phyloP scores from a whole-genome alignment of 73 alveolate species.

The Paramecium octaurelia region DNA sequence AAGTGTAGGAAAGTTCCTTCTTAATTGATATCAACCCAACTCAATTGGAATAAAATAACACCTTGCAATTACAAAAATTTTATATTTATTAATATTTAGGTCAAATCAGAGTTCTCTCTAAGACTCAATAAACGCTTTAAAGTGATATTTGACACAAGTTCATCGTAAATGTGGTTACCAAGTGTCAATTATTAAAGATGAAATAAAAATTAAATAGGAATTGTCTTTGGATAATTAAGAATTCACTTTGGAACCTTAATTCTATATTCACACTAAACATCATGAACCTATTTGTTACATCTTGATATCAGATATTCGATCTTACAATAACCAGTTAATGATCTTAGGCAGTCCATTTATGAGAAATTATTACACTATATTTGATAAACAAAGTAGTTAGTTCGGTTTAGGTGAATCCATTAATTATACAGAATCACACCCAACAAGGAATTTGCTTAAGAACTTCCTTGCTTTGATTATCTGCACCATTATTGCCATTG shows the following conservation, averaged over 20 bases:
- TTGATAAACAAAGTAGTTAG: conserved; percentile 72
- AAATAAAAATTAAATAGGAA: conserved; percentile 3
- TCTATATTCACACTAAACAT: background rate
- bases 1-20: background rate
- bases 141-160: conserved; percentile 53
- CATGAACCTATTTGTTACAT: conserved; percentile 1
- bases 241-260: background rate
- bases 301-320: background rate
- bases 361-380: conserved; percentile 81
- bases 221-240: background rate
- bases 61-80: background rate
- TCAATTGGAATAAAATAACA: background rate
- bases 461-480: background rate
- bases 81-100: conserved; percentile 20
- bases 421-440: background rate
- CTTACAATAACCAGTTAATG: conserved; percentile 59
- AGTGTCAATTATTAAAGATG: conserved; percentile 14
- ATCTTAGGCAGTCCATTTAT: conserved; percentile 85
- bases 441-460: background rate
- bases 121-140: background rate
- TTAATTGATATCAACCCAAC: background rate
- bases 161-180: conserved; percentile 40
- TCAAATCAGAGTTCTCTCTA: background rate
- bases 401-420: conserved; percentile 66
- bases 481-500: background rate